Evolutionary conservation across 2,329 filamentous ascomycete genomes (phyloP), one percentile per base, ranked within the genome.

Genomic region (Plenodomus biglobosus): DNA sequence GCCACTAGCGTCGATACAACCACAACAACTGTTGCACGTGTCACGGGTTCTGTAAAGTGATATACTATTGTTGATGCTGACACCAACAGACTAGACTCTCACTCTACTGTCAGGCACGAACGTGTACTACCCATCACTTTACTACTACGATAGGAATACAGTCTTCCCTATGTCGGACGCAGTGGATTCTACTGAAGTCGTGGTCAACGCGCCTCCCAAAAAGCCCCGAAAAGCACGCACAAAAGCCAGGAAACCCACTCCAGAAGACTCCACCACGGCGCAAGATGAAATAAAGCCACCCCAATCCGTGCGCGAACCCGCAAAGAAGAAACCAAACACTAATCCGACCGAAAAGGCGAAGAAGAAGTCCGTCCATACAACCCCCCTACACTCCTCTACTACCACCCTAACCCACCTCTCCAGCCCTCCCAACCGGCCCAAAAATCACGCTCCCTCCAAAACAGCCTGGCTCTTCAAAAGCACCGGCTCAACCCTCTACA

Each of bases 401-500:
- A n/a, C n/a, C n/a, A n/a, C n/a, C n/a, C n/a, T n/a, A n/a, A n/a
- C n/a, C n/a, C n/a, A n/a, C 22, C 5, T 10, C 22, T 24, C 22
- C 22, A 24, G 10, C 5, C 22, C 22, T 6, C 11, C 38, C 15
- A 8, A 8, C 27, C n/a, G n/a, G n/a, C 21, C 42, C 42, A 20
- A 37, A 37, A 4, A 8, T 16, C 4, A 5, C 35, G 18, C 34
- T 7, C 17, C 41, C 37, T 44, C 46, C 27, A 55, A 52, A 30
- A 56, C 44, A 19, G 43, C 46, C 46, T 60, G 57, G 55, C 53
- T 58, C 48, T 38, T 44, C 17, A 54, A 41, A 42, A 47, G 44
- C 16, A 53, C 48, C 18, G 48, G 35, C 16, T 32, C 30, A 39
- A 36, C 47, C 17, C 16, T 62, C 1, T 42, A 40, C 10, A 52